Base-by-base conservation (phyloP, 345 rosid genomes). In the Aethionema arabicum region DNA sequence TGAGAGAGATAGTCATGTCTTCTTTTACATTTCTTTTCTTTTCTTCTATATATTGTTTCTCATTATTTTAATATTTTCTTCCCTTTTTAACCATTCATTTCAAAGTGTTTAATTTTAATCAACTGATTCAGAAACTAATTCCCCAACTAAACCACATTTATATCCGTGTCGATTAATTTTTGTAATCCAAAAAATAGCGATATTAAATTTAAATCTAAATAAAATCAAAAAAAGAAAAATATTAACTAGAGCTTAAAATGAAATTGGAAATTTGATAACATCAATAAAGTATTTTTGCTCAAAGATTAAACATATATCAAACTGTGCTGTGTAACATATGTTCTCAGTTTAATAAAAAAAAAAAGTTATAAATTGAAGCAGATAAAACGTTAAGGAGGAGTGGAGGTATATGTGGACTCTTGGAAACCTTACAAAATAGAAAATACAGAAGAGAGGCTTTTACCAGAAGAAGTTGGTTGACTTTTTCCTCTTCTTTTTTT, bases 341-440 rank as follows among this genome's bases (percentile, higher is more conserved):
- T n/a, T 21, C 27, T 21, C 27, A 21, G 27, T 21, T 21, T 21
- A 21, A 21, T 21, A 21, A 2, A 21, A 21, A 21, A 2, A 21
- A 21, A 21, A 1, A 21, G 2, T 21, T 21, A 21, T 21, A 1
- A 21, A 21, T 21, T 21, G 27, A 21, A 21, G 27, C 27, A 21
- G 27, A 21, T 21, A 31, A 41, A 58, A 58, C 37, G 52, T 58
- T n/a, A 40, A 6, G 27, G 31, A 40, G 79, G 75, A 74, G 78
- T n/a, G 76, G 77, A 74, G 65, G 71, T 15, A 44, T 58, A 72
- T 79, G 96, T 81, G 96, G 98, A 84, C 70, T 72, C 57, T 52
- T 79, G 67, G 77, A 84, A 88, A 88, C 95, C 98, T 81, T 82
- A 80, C 85, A 80, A 82, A 21, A 74, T 54, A 68, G n/a, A n/a